Evolutionary conservation across 176 grass and related monocot species (phyloP).

Genomic region (Triticum urartu): DNA sequence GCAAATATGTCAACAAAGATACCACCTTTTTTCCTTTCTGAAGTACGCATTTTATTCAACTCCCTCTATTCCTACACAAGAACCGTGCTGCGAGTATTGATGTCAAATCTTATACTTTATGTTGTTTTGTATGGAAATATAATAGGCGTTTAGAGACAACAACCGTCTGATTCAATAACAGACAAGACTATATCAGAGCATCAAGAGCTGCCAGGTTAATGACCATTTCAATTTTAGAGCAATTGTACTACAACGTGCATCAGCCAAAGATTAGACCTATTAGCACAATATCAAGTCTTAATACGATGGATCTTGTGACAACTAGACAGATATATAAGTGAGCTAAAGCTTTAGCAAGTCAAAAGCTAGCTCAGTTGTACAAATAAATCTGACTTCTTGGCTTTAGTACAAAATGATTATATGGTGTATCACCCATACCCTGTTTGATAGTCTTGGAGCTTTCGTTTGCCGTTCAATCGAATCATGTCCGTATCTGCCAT

Average conservation of each 20-base stretch:
- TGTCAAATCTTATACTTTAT: background rate
- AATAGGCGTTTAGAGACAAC: background rate
- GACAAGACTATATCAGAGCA: background rate
- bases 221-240: conserved; percentile 18
- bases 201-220: conserved; percentile 10
- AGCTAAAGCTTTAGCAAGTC: background rate
- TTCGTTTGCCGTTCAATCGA: conserved; percentile 48
- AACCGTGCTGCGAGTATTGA: conserved; percentile 3
- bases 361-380: conserved; percentile 19
- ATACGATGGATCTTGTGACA: background rate
- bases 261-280: conserved; percentile 1
- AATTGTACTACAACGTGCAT: background rate
- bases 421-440: conserved; percentile 38
- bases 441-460: conserved; percentile 51
- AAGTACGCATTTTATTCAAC: conserved; percentile 30
- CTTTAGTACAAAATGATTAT: background rate
- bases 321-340: background rate
- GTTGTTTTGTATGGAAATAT: background rate
- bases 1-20: background rate
- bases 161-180: background rate
- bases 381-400: background rate
- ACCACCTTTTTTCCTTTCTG: conserved; percentile 3
- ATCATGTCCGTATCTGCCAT: conserved; percentile 36
- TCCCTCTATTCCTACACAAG: background rate
- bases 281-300: background rate